phyloP scores from a whole-genome alignment of 768 basidiomycete genomes.

The Agaricus bisporus region DNA sequence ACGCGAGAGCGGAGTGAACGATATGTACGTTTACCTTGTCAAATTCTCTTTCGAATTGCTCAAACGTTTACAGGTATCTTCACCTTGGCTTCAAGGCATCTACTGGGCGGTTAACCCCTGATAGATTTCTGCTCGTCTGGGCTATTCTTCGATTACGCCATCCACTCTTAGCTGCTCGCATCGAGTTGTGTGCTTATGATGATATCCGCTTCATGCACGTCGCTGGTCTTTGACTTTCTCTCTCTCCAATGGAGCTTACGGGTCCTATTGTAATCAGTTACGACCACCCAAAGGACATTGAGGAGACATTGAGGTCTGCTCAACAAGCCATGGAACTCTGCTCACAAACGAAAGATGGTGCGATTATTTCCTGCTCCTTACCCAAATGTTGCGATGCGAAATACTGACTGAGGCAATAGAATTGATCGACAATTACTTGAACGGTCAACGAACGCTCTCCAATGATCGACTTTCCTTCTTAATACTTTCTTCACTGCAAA shows the following conservation, averaged over 20 bases:
- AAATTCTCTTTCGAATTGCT: not conserved
- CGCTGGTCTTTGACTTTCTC: not conserved
- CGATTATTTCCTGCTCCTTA: constrained; percentile 8
- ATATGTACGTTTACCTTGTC: constrained; percentile 51
- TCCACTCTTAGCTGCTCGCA: constrained; percentile 59
- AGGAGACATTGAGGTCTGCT: constrained; percentile 43
- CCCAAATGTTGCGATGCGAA: not conserved
- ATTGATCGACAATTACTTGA: constrained; percentile 66
- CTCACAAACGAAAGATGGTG: constrained; percentile 49
- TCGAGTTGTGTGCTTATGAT: constrained; percentile 54
- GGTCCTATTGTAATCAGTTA: constrained; percentile 32
- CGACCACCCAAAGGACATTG: constrained; percentile 31
- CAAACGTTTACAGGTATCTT: constrained; percentile 55
- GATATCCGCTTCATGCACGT: constrained; percentile 56
- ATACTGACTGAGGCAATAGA: constrained; percentile 26
- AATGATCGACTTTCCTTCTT: constrained; percentile 62
- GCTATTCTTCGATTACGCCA: constrained; percentile 66
- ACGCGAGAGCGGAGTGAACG: constrained; percentile 77
- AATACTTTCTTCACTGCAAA: constrained; percentile 28
- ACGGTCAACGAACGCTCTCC: constrained; percentile 70
- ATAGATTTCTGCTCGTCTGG: constrained; percentile 59
- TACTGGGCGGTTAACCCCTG: constrained; percentile 30
- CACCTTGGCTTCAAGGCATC: constrained; percentile 63
- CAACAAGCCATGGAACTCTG: constrained; percentile 44
- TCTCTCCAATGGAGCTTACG: not conserved